Percentiles rank a stretch among this genome's conserved stretches.
These are phyloP conservation scores for Diddensiella santjacobensis DNA, from an alignment of 805 yeast species.

Conservation along the genomic window DNA sequence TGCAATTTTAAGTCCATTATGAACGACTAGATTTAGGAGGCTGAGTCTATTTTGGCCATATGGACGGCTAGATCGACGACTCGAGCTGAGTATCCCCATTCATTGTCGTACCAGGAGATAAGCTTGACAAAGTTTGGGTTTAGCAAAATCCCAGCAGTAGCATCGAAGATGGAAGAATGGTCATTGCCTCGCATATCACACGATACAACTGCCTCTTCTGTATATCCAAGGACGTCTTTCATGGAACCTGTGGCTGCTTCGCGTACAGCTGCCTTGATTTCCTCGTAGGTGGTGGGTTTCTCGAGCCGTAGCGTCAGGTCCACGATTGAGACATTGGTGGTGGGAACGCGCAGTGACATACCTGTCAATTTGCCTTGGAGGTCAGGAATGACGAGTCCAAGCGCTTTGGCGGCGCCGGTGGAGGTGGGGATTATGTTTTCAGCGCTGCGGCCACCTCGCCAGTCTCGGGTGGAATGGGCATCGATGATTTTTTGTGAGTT, in stretches of 20 bases:
- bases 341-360: slow-evolving; percentile 90
- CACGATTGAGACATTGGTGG: slow-evolving; percentile 87
- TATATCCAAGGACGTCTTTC: slow-evolving; percentile 82
- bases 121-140: slow-evolving; percentile 86
- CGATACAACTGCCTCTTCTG: slow-evolving; percentile 87
- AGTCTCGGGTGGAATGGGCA: slow-evolving; percentile 95
- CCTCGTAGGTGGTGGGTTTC: slow-evolving; percentile 74
- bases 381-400: slow-evolving; percentile 87
- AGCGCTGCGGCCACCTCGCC: slow-evolving; percentile 97
- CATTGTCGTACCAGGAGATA: slow-evolving; percentile 93
- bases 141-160: slow-evolving; percentile 83
- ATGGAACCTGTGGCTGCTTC: slow-evolving; percentile 70
- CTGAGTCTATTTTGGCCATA: slow-evolving; percentile 56
- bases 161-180: slow-evolving; percentile 85
- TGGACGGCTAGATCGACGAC: slow-evolving; percentile 83
- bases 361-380: slow-evolving; percentile 91
- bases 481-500: slow-evolving; percentile 95
- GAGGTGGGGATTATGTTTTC: slow-evolving; percentile 85
- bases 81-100: slow-evolving; percentile 93
- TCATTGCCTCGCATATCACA: slow-evolving; percentile 79
- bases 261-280: slow-evolving; percentile 70
- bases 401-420: slow-evolving; percentile 97
- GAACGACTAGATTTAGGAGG: too few relatives aligned
- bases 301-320: slow-evolving; percentile 81
- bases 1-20: too few relatives aligned